Evolutionary conservation across 306 rosid species (phyloP).

Genomic region (Coriaria nepalensis): DNA sequence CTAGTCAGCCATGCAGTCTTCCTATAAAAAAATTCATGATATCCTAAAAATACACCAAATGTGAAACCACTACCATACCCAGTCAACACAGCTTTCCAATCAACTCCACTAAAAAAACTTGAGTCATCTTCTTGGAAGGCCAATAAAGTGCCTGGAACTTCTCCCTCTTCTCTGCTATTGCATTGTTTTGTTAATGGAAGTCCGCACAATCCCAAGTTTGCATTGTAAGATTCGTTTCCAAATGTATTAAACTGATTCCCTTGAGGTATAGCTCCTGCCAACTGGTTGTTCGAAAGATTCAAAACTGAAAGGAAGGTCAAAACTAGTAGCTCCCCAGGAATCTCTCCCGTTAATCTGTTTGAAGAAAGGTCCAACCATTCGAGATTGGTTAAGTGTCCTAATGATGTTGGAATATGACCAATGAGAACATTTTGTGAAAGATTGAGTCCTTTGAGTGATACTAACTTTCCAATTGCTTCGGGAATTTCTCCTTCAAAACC

Average conservation of each 20-base stretch:
- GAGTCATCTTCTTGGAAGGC: slow-evolving; percentile 3
- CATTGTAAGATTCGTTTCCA: slow-evolving; percentile 12
- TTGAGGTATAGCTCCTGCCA: slow-evolving; percentile 21
- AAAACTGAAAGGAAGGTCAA: slow-evolving; percentile 6
- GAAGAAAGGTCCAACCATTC: slow-evolving; percentile 30
- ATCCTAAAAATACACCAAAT: slow-evolving; percentile 5
- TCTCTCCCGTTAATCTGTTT: slow-evolving; percentile 4
- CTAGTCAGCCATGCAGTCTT: too few species aligned
- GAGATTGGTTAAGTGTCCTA: slow-evolving; percentile 14
- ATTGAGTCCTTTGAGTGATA: slow-evolving; percentile 18
- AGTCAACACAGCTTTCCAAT: neutral
- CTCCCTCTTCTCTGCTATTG: neutral
- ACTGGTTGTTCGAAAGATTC: slow-evolving; percentile 24
- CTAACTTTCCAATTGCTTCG: slow-evolving; percentile 10
- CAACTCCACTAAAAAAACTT: neutral
- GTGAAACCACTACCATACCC: slow-evolving; percentile 9
- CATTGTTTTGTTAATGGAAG: slow-evolving; percentile 18
- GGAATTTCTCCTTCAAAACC: slow-evolving; percentile 26
- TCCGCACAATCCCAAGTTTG: slow-evolving; percentile 22
- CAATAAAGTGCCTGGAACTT: neutral
- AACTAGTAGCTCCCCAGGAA: slow-evolving; percentile 14
- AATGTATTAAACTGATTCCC: slow-evolving; percentile 31
- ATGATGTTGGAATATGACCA: slow-evolving; percentile 18
- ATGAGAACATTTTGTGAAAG: slow-evolving; percentile 20
- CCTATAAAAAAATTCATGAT: slow-evolving; percentile 1